Evolutionary conservation across 106 monocot genomes (phyloP).

Genomic region (Dendrobium nobile): DNA sequence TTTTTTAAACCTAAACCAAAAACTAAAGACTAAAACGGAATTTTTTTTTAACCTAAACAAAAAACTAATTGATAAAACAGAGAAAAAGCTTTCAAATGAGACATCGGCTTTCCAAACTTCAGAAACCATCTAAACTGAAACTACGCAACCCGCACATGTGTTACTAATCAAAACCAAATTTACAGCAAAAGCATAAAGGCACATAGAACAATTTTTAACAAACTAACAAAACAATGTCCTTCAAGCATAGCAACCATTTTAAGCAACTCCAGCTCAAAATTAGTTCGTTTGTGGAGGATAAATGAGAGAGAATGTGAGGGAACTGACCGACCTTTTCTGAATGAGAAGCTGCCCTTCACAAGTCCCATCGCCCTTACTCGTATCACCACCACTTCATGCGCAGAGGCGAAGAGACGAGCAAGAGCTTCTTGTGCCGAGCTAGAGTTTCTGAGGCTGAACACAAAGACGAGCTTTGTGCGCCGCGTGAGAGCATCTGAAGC

Average conservation of each 20-base stretch:
- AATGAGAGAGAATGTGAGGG: background rate
- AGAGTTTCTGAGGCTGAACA: no score
- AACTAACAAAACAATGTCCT: no score
- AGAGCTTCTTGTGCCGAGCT: no score
- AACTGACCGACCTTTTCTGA: constrained; percentile 8
- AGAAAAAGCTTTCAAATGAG: background rate
- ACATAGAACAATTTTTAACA: no score
- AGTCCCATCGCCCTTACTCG: constrained; percentile 40
- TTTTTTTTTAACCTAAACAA: no score
- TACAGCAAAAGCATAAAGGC: background rate
- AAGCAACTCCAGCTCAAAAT: background rate
- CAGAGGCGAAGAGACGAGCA: background rate
- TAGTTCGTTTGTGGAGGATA: background rate
- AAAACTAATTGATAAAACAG: no score
- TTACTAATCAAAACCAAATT: background rate
- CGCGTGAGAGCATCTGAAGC: no score
- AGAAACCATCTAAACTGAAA: background rate
- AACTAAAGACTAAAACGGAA: no score
- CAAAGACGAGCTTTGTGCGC: no score
- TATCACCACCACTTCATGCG: constrained; percentile 47
- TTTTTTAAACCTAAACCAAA: no score
- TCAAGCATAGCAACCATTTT: background rate
- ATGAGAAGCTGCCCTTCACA: constrained; percentile 27
- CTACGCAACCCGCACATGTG: background rate
- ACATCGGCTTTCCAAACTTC: background rate